Evolutionary conservation across 83 land plant genomes (phyloP), one percentile per base, ranked within the genome.

Genomic region (Picea abies): DNA sequence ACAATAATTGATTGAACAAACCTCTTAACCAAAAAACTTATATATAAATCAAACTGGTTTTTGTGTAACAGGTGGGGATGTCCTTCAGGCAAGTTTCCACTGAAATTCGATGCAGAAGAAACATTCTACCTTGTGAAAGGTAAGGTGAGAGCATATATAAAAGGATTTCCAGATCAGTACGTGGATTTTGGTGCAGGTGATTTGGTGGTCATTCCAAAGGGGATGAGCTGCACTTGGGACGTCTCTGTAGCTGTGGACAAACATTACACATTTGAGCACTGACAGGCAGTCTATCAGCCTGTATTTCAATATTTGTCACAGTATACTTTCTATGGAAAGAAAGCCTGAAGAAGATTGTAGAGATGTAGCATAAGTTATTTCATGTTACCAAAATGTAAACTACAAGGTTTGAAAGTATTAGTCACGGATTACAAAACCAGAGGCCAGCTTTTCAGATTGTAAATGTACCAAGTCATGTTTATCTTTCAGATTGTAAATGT

Each of bases 51-150:
- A 29, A 29, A 29, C 5, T 44, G 3, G 3, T 10, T 56, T 11
- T 56, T 12, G 3, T 56, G 14, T 12, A 12, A 60, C 80, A 94
- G 94, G 75, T 94, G 96, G 96, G 95, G 96, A 14, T 94, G 96
- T 72, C 86, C 93, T 60, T 85, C 93, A 20, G 92, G 94, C 20
- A 90, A 90, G 85, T 92, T 87, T 80, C 88, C 88, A 26, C 86
- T 91, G 70, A 90, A 90, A 26, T 94, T 87, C 56, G 96, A 92
- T 22, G 93, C 92, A 3, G 84, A 90, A 26, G 91, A 90, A 84
- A 92, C 96, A 1, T 94, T 94, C 63, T 94, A 94, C 86, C 83
- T 94, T 26, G 66, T 94, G 9, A 84, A 88, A 86, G 94, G 96
- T 58, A 92, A 86, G 70, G 94, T 92, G 80, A 92, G 83, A 79